phyloP scores from a whole-genome alignment of 2,329 filamentous ascomycete species.

The Monosporascus sp. region DNA sequence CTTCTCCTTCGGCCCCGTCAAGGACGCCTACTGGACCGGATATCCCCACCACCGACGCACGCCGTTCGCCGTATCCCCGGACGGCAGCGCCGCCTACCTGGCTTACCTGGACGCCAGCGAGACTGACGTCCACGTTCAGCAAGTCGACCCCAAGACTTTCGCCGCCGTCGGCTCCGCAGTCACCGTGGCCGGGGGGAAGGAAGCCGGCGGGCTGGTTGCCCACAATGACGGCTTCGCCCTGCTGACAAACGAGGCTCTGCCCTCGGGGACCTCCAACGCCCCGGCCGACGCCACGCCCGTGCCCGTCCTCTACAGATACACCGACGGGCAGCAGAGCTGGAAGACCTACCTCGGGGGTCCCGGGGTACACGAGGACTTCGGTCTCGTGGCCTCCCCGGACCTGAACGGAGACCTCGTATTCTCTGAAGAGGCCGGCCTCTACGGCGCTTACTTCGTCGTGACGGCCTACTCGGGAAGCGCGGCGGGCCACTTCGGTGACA shows the following conservation, averaged over 20 bases:
- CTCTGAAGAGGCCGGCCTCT: slow-evolving; percentile 48
- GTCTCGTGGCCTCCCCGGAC: slow-evolving; percentile 48
- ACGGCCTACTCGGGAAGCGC: slow-evolving; percentile 50
- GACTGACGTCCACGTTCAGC: slow-evolving; percentile 51
- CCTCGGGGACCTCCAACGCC: slow-evolving; percentile 43
- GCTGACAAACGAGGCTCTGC: slow-evolving; percentile 51
- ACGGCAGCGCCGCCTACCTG: slow-evolving; percentile 53
- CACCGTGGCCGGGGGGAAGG: slow-evolving; percentile 48
- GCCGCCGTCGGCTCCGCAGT: slow-evolving; percentile 45
- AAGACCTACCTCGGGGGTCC: slow-evolving; percentile 56
- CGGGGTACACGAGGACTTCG: slow-evolving; percentile 38
- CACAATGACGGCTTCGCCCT: slow-evolving; percentile 60
- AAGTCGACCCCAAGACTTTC: slow-evolving; percentile 49
- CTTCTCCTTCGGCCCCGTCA: slow-evolving; percentile 49
- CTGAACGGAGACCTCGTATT: slow-evolving; percentile 59
- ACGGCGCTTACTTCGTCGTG: slow-evolving; percentile 58
- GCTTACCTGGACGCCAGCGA: slow-evolving; percentile 54
- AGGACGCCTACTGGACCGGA: slow-evolving; percentile 56
- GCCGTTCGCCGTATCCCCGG: slow-evolving; percentile 56
- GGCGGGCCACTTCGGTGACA: slow-evolving; percentile 53
- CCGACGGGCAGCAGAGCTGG: slow-evolving; percentile 48
- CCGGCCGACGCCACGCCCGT: slow-evolving; percentile 44
- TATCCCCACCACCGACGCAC: slow-evolving; percentile 57
- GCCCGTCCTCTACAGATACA: slow-evolving; percentile 54
- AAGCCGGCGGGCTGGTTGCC: slow-evolving; percentile 55